These are phyloP conservation scores for Inosperma sp. DNA, from an alignment of 768 basidiomycete species.

Conservation along the genomic window DNA sequence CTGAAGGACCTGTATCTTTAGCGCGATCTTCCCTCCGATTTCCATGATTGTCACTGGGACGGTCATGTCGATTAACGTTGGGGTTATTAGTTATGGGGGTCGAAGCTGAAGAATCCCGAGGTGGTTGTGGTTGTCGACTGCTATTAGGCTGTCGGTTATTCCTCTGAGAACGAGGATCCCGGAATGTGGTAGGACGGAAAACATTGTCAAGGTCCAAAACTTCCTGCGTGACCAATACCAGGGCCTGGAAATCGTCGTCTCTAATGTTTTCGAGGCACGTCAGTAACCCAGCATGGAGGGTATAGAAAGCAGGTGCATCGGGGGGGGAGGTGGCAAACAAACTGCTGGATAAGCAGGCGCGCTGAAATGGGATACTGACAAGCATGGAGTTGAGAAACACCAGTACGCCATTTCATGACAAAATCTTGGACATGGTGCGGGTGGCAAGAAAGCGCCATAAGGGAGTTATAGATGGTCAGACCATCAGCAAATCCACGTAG, in stretches of 20 bases:
- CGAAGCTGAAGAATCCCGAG: too few relatives aligned
- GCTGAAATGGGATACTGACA: neutral
- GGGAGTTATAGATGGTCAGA: neutral
- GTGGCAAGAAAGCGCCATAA: neutral
- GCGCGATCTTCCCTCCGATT: too few relatives aligned
- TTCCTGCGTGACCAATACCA: neutral
- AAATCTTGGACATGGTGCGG: neutral
- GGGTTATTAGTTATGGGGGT: too few relatives aligned
- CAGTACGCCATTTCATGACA: neutral
- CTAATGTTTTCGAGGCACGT: neutral
- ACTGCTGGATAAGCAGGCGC: neutral
- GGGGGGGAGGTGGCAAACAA: neutral
- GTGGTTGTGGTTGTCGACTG: too few relatives aligned
- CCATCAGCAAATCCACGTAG: neutral
- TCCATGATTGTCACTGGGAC: too few relatives aligned
- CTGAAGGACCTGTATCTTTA: neutral
- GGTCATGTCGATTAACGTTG: too few relatives aligned
- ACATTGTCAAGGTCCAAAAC: neutral
- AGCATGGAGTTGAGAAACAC: neutral
- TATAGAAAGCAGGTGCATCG: neutral
- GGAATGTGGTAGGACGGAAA: neutral
- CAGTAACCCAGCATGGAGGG: neutral
- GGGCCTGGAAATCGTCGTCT: neutral
- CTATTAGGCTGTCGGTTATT: neutral
- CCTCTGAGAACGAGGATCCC: neutral